Percentiles rank a stretch among this genome's conserved stretches.
Conservation (phyloP, 495 filamentous ascomycete genomes). For the Trichoderma erinaceum region DNA sequence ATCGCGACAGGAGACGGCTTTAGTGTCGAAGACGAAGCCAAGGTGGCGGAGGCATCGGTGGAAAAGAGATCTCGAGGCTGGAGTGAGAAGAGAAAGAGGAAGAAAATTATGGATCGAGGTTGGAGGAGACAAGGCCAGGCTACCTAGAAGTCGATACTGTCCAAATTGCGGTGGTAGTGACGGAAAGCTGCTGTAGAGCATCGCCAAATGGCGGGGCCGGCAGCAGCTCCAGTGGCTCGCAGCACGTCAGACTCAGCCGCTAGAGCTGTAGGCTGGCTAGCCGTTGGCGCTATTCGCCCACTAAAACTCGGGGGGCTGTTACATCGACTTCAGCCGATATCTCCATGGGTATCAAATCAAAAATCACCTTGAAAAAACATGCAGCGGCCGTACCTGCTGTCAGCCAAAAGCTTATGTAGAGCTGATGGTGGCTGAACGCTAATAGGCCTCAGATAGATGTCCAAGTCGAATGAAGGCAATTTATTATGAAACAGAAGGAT, state of each 20-base stretch:
- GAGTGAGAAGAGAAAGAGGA: too few relatives aligned
- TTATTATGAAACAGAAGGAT: background rate
- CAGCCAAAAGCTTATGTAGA: background rate
- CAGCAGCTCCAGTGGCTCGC: background rate
- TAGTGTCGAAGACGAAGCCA: background rate
- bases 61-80: too few relatives aligned
- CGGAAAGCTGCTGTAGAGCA: background rate
- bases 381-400: too few relatives aligned
- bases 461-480: too few relatives aligned
- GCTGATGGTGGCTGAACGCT: background rate
- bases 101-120: too few relatives aligned
- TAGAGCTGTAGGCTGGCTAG: constrained; percentile 7
- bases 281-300: background rate
- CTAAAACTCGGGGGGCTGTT: background rate
- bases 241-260: constrained; percentile 8
- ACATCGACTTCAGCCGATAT: too few relatives aligned
- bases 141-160: too few relatives aligned
- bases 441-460: too few relatives aligned
- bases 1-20: background rate
- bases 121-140: too few relatives aligned
- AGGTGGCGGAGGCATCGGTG: background rate
- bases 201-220: background rate
- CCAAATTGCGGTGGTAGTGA: background rate
- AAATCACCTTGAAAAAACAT: too few relatives aligned
- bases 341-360: too few relatives aligned